Base-by-base conservation (phyloP, 495 filamentous ascomycete species). In the Haplographium delicatum region DNA sequence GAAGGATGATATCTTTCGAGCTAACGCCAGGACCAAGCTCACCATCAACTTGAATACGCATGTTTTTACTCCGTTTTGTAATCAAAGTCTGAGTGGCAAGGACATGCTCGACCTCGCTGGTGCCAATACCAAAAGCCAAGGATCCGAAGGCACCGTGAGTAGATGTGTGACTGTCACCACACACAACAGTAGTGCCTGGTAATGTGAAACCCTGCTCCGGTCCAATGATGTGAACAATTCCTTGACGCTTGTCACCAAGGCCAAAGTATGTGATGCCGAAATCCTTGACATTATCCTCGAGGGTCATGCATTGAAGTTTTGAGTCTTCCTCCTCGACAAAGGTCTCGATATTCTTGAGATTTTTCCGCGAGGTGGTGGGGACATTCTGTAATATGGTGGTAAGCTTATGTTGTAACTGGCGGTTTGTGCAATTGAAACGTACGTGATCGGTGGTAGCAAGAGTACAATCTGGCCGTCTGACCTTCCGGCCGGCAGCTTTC, bases 121-220 rank as follows among this genome's bases (percentile, higher is more conserved):
- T 98, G 57, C 93, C 93, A 65, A 98, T 98, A 66, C 93, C 93
- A 62, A 96, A 96, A 25, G 93, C 93, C 26, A 97, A 81, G 55
- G 93, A 78, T 51, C 93, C 93, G 59, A 98, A 98, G 30, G 93
- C 93, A 59, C 93, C 93, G 72, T 98, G 91, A 30, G 93, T 98
- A 18, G 91, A 96, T 9, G 93, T 98, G 68, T 98, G 93, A 53
- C 85, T 91, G 76, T 98, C 93, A 62, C 93, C 93, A 64, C 93
- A 98, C 53, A 98, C 93, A 23, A 98, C 86, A 15, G 93, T 98
- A 28, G 93, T 96, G 50, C 91, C 93, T 7, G 93, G 93, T 15
- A 98, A 85, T 30, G 93, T 98, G 75, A 98, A 98, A 53, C 93
- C 93, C 68, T 98, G 93, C 75, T 98, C 93, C 33, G 93, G 93